phyloP scores from a whole-genome alignment of 2,329 filamentous ascomycete genomes.

The Dothideomycetes sp. region DNA sequence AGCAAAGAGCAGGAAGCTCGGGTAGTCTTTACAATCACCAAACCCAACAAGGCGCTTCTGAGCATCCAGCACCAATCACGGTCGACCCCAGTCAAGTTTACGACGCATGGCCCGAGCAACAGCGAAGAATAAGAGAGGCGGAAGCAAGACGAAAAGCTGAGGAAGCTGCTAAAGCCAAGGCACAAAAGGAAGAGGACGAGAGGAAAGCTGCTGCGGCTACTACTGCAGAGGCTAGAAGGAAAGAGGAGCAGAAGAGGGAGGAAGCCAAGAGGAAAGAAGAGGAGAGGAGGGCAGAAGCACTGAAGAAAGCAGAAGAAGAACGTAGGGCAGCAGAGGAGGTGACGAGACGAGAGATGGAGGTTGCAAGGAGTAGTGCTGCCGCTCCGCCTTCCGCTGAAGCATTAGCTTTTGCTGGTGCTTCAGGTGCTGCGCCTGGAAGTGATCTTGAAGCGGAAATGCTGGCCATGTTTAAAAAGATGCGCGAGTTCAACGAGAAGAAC shows the following conservation, averaged over 20 bases:
- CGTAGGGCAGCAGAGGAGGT: conserved; percentile 3
- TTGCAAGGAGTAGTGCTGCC: conserved; percentile 1
- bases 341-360: neutral
- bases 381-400: conserved; percentile 4
- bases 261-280: conserved; percentile 11
- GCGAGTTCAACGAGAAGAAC: conserved; percentile 44
- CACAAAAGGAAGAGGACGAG: conserved; percentile 17
- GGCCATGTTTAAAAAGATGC: conserved; percentile 46
- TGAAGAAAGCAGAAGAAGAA: conserved; percentile 18
- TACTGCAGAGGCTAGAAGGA: conserved; percentile 14
- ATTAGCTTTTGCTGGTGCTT: conserved; percentile 1
- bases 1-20: conserved; percentile 10
- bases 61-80: conserved; percentile 27
- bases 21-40: conserved; percentile 10
- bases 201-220: conserved; percentile 19
- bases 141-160: conserved; percentile 24
- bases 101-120: conserved; percentile 40
- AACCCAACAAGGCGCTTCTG: conserved; percentile 17
- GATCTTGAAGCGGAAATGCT: conserved; percentile 41
- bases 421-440: conserved; percentile 12
- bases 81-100: conserved; percentile 45
- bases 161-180: conserved; percentile 22
- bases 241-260: conserved; percentile 15
- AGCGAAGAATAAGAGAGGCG: conserved; percentile 27
- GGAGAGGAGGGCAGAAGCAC: conserved; percentile 15